These are phyloP conservation scores for Dendryphion nanum DNA, from an alignment of 2,329 filamentous ascomycete species.

Conservation along the genomic window DNA sequence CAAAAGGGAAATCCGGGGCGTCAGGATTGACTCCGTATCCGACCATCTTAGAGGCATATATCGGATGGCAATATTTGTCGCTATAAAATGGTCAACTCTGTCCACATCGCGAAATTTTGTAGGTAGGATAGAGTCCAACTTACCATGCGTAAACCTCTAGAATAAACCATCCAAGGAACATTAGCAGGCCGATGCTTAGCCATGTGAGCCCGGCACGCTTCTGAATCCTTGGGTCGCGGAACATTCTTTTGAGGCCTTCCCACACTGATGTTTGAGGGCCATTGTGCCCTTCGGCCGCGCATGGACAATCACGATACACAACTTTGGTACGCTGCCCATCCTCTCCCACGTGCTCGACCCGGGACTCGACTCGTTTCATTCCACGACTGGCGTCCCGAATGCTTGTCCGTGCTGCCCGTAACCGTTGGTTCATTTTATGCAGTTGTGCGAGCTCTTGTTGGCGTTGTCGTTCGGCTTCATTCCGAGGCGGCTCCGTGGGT, in stretches of 20 bases:
- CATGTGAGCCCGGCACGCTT: slow-evolving; percentile 36
- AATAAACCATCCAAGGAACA: slow-evolving; percentile 49
- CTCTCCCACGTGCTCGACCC: slow-evolving; percentile 35
- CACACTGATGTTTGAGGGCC: slow-evolving; percentile 14
- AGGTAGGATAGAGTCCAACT: slow-evolving; percentile 14
- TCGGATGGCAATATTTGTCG: slow-evolving; percentile 52
- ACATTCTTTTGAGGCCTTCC: slow-evolving; percentile 22
- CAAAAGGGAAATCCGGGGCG: slow-evolving; percentile 55
- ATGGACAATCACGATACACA: slow-evolving; percentile 19
- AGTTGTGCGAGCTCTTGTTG: slow-evolving; percentile 43
- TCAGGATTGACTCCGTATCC: slow-evolving; percentile 52
- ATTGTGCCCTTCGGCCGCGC: slow-evolving; percentile 5
- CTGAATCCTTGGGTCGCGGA: slow-evolving; percentile 19
- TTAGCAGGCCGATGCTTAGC: slow-evolving; percentile 40
- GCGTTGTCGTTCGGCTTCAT: slow-evolving; percentile 42
- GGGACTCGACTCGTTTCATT: slow-evolving; percentile 42
- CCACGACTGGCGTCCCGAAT: slow-evolving; percentile 46
- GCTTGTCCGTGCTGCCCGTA: slow-evolving; percentile 41
- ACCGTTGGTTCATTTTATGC: slow-evolving; percentile 41
- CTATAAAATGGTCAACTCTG: slow-evolving; percentile 16
- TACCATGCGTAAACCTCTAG: slow-evolving; percentile 49
- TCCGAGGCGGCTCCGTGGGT: slow-evolving; percentile 29
- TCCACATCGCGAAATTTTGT: too few species aligned
- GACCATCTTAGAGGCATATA: slow-evolving; percentile 48
- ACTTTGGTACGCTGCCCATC: slow-evolving; percentile 7